Percentiles rank a stretch among this genome's conserved stretches.
phyloP scores from a whole-genome alignment of 1,284 basidiomycete species.

The Leccinum pachyderme region DNA sequence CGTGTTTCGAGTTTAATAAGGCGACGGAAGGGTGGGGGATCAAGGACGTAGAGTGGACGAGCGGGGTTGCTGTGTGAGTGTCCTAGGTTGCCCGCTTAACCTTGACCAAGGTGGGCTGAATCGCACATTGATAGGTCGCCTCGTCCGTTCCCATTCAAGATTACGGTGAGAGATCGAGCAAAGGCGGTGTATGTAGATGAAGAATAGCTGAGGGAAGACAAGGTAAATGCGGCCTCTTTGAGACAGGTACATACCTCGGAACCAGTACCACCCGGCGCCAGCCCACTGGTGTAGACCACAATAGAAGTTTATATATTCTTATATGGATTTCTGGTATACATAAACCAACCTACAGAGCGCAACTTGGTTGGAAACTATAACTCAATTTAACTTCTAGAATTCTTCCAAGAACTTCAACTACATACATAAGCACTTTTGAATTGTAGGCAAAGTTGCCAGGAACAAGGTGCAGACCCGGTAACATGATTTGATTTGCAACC shows the following conservation, averaged over 20 bases:
- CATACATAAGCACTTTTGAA: background rate
- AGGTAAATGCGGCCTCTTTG: background rate
- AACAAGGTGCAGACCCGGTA: no score
- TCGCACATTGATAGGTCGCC: background rate
- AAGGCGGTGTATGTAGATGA: background rate
- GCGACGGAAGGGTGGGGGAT: background rate
- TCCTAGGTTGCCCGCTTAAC: background rate
- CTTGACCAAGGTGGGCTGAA: background rate
- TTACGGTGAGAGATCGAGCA: background rate
- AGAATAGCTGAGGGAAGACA: background rate
- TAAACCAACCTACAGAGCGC: no score
- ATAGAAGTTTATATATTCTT: background rate
- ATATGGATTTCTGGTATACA: background rate
- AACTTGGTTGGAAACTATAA: background rate
- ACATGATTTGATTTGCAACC: no score
- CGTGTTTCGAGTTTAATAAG: slow-evolving; percentile 10
- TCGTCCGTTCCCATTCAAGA: slow-evolving; percentile 2
- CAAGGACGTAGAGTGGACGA: slow-evolving; percentile 3
- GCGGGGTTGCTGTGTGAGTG: slow-evolving; percentile 1
- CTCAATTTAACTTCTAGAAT: background rate
- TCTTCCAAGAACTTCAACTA: background rate
- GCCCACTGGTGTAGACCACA: background rate
- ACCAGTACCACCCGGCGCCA: background rate
- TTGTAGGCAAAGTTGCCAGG: no score
- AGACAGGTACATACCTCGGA: background rate